Base-by-base conservation (phyloP, 2,329 filamentous ascomycete genomes). In the Aspergillus sp. region DNA sequence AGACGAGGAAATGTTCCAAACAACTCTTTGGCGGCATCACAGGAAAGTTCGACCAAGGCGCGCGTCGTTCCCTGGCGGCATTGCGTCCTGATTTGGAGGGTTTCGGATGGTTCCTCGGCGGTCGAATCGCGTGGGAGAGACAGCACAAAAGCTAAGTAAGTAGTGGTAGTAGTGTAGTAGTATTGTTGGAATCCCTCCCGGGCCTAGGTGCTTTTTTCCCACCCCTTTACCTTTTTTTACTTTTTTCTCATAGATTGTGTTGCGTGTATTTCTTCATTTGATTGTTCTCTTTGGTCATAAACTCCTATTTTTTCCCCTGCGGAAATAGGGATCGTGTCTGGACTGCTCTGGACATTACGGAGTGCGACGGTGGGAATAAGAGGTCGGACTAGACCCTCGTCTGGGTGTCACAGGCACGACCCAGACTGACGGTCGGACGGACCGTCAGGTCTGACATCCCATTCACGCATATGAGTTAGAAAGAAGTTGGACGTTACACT, bases 41-140 rank as follows among this genome's bases (percentile, higher is more conserved):
- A 58, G 43, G 55, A 63, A 38, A 58, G 58, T 61, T 63, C 55
- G 52, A 59, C 55, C 59, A 63, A 51, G 49, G 53, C 56, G 55
- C 59, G 49, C 49, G 56, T 56, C 53, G 36, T 56, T 38, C 39
- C 39, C 41, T 23, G 56, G 47, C 25, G 52, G 28, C 21, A 25
- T 54, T 48, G 47, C 41, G 36, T 58, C 47, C 43, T 62, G 52
- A 63, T 65, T 63, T 58, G 63, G 59, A 54, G 39, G 49, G 56
- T 60, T 63, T 63, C 61, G 61, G 63, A 49, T 49, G 47, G 47
- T 50, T 50, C 47, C 47, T 50, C 25, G n/a, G 25, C 23, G 47
- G 47, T 50, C 47, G 47, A 50, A 50, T 50, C 25, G 47, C 47
- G 47, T 30, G 47, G 45, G 47, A 17, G 47, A 32, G 8, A 30